Base-by-base conservation (phyloP, 2,329 filamentous ascomycete species). In the Fusarium zealandicum region DNA sequence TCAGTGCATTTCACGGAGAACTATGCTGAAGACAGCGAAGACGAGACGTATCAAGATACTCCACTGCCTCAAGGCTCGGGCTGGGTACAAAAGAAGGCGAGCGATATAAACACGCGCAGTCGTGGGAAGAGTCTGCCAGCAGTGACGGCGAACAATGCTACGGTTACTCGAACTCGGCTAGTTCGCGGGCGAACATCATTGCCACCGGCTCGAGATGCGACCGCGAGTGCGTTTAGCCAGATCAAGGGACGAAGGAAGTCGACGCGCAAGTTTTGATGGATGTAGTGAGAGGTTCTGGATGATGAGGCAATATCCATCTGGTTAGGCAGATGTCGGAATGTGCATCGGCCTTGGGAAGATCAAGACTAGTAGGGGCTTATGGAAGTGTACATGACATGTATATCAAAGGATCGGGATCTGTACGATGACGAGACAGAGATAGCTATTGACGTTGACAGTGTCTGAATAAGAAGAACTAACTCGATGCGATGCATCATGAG, bases 221-320 rank as follows among this genome's bases (percentile, higher is more conserved):
- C 36, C 13, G 57, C 62, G 8, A 66, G 65, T 41, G 64, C 65
- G 2, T 64, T 51, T 28, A 65, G 65, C 30, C 61, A 63, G 42
- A 68, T 67, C 14, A 66, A 52, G 45, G 65, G 59, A 31, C 51
- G 64, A 38, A 53, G 50, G 38, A 69, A 53, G 45, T 47, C 51
- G 14, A 60, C 61, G 4, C 54, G 59, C 14, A 67, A 54, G 41
- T 64, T 59, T 39, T 68, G 37, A 60, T 31, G 38, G 49, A n/a
- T 22, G 28, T 18, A 28, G 41, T 38, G 41, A 10, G 27, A 49
- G 49, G 32, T 44, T 37, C 35, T 58, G 33, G 44, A 40, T 45
- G 18, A 37, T 43, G 8, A 44, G 28, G 33, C 5, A 28, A 16
- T 11, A n/a, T 41, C 38, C 32, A 44, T 48, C 44, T 11, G 20